Conservation (phyloP, 2,329 filamentous ascomycete genomes). For the Aspergillus japonicus region DNA sequence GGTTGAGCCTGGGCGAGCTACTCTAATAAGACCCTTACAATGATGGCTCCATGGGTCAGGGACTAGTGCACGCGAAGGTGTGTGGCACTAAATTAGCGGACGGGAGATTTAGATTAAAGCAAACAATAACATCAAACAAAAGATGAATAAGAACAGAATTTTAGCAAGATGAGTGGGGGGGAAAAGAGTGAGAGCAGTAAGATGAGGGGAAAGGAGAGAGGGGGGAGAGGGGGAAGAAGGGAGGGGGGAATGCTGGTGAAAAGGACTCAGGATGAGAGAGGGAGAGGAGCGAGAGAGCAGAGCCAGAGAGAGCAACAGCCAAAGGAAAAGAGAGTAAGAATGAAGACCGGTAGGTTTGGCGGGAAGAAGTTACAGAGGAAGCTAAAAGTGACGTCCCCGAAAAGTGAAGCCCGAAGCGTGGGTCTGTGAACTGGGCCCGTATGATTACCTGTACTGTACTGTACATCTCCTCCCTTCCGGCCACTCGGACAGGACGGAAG, state of each 20-base stretch:
- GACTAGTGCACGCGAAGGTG: conserved; percentile 4
- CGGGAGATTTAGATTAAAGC: neutral
- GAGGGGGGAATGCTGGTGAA: neutral
- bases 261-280: neutral
- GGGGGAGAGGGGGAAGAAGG: conserved; percentile 5
- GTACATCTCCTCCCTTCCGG: neutral
- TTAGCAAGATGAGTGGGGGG: neutral
- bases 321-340: conserved; percentile 1
- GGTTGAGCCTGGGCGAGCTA: neutral
- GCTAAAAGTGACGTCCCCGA: conserved; percentile 7
- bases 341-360: neutral
- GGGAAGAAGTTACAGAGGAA: neutral
- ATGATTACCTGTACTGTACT: neutral
- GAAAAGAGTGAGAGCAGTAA: conserved; percentile 1
- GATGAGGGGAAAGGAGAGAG: conserved; percentile 15
- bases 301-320: neutral
- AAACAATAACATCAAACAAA: neutral
- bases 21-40: conserved; percentile 10
- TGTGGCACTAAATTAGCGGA: neutral
- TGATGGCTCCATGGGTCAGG: conserved; percentile 15
- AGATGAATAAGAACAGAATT: neutral
- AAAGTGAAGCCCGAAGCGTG: conserved; percentile 11
- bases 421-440: conserved; percentile 5
- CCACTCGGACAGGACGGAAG: conserved; percentile 2
- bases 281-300: neutral